Conservation (phyloP, 1,139 yeast genomes). For the Taphrina wiesneri region DNA sequence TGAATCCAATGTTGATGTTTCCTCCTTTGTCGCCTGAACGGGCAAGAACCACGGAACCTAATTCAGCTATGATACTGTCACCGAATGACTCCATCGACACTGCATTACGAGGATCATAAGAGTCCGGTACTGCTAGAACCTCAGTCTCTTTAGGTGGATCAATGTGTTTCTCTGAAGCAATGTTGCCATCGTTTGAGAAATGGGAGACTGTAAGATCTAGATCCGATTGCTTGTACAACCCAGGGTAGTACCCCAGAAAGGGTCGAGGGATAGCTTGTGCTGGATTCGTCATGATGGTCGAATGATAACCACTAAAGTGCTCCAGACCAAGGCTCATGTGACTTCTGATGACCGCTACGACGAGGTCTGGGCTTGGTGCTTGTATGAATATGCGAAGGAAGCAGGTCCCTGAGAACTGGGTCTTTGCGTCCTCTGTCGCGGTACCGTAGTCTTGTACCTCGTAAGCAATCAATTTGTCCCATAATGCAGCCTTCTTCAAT, state of each 20-base stretch:
- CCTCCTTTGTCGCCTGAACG: slow-evolving; percentile 41
- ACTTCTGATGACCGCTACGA: slow-evolving; percentile 8
- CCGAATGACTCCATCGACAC: slow-evolving; percentile 36
- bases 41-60: slow-evolving; percentile 38
- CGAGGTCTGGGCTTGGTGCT: slow-evolving; percentile 25
- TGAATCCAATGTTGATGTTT: slow-evolving; percentile 40
- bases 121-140: slow-evolving; percentile 14
- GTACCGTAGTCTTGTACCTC: slow-evolving; percentile 25
- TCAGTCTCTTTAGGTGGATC: slow-evolving; percentile 10
- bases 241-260: slow-evolving; percentile 23
- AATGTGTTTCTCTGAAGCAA: background rate
- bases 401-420: slow-evolving; percentile 32
- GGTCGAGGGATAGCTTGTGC: slow-evolving; percentile 21
- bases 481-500: slow-evolving; percentile 14
- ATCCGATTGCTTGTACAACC: slow-evolving; percentile 13
- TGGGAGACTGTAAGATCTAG: slow-evolving; percentile 2
- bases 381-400: slow-evolving; percentile 28
- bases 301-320: slow-evolving; percentile 27
- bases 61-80: slow-evolving; percentile 35
- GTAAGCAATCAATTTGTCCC: slow-evolving; percentile 11
- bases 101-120: slow-evolving; percentile 37
- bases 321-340: slow-evolving; percentile 23
- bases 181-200: background rate
- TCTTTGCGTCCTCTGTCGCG: slow-evolving; percentile 13
- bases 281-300: slow-evolving; percentile 27